Evolutionary conservation across 129 eudicot genomes (phyloP), one percentile per base, ranked within the genome.

Genomic region (Cynara cardunculus): DNA sequence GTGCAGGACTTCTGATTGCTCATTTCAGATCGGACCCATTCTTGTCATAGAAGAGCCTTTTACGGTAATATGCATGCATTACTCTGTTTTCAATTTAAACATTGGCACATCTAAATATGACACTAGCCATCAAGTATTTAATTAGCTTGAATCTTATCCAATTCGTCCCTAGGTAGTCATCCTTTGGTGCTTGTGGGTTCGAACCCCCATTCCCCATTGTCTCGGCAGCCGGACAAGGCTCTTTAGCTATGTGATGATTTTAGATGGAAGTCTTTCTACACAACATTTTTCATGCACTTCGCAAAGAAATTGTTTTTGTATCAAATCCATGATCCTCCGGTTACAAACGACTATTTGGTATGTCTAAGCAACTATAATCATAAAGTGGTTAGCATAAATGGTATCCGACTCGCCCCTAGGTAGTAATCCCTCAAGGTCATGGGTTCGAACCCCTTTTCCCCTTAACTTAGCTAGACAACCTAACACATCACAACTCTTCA

Each of bases 1-100:
- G 12, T 78, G 76, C 91, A 96, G 99, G 97, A 96, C 99, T 69
- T 81, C 92, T 8, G 90, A 87, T 80, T 96, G 93, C 90, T 85
- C 97, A 26, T 96, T 96, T 69, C 93, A 87, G 75, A 87, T 96
- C 25, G 99, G 99, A 22, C 97, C 99, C 53, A 86, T 96, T 74
- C 92, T 96, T n/a, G 85, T 96, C 74, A 37, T 91, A 65, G 97
- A 96, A 27, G 98, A 96, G 80, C 98, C 99, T 65, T 96, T 96
- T 81, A 93, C 97, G 86, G 99, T 96, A 88, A 80, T 74, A 22
- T 61, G 30, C 71, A 11, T 53, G 19, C 65, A 22, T 12, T 26
- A 12, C 37, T 16, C 69, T 44, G 21, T 14, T 13, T 44, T 13
- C 72, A 2, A 11, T n/a, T 28, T 69, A 44, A 32, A 14, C 70